phyloP scores from a whole-genome alignment of 441 rosid genomes.

The Aquilaria agallochum region DNA sequence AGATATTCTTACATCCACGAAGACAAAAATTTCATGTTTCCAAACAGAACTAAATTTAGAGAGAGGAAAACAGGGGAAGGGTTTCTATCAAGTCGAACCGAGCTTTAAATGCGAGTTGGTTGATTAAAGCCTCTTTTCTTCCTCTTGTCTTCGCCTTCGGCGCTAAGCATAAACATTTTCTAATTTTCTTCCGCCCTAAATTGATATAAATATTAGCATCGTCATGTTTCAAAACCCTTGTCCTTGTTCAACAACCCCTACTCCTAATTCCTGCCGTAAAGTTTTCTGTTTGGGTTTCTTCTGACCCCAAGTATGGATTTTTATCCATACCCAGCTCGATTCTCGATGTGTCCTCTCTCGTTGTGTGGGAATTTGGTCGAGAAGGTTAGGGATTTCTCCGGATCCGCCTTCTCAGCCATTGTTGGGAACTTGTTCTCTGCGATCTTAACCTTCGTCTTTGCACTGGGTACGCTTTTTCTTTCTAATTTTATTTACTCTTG shows the following conservation, averaged over 20 bases:
- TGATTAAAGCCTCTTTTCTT: constrained; percentile 18
- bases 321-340: constrained; percentile 49
- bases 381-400: constrained; percentile 52
- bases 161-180: constrained; percentile 21
- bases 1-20: constrained; percentile 16
- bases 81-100: constrained; percentile 7
- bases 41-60: constrained; percentile 18
- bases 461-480: constrained; percentile 54
- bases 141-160: constrained; percentile 37
- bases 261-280: constrained; percentile 1
- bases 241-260: constrained; percentile 20
- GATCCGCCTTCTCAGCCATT: constrained; percentile 68
- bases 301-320: constrained; percentile 33
- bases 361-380: constrained; percentile 49
- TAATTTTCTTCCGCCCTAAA: background rate
- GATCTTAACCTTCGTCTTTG: constrained; percentile 94
- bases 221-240: constrained; percentile 13
- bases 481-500: background rate
- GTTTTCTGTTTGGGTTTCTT: too few species aligned
- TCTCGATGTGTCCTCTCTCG: constrained; percentile 35
- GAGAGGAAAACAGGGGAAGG: constrained; percentile 11
- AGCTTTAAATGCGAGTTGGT: constrained; percentile 71
- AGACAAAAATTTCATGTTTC: constrained; percentile 15
- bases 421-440: constrained; percentile 91
- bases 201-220: constrained; percentile 11